Evolutionary conservation across 2,329 filamentous ascomycete species (phyloP).

Genomic region (Calonectria leucothoes): DNA sequence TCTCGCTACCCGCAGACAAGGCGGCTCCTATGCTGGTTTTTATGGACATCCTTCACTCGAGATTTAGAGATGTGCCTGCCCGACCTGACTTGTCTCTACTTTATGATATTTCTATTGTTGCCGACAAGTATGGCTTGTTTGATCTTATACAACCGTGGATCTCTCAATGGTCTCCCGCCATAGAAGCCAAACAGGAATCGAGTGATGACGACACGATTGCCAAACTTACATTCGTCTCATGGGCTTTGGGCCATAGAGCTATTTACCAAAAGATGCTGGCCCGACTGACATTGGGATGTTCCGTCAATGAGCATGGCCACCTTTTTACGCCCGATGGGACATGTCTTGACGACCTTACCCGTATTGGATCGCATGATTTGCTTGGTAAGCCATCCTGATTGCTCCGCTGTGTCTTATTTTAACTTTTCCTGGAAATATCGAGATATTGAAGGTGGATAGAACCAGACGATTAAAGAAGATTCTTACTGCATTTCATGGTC

Average conservation of each 20-base stretch:
- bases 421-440: background rate
- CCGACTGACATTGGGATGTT: background rate
- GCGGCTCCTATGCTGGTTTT: background rate
- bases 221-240: background rate
- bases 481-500: background rate
- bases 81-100: background rate
- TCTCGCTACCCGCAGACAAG: constrained; percentile 3
- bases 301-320: background rate
- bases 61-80: background rate
- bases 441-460: background rate
- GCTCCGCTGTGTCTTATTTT: background rate
- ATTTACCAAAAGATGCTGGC: background rate
- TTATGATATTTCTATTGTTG: background rate
- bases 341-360: background rate
- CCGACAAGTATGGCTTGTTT: constrained; percentile 7
- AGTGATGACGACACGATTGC: background rate
- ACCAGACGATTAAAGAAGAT: background rate
- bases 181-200: background rate
- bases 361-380: background rate
- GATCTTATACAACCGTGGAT: background rate
- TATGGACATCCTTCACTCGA: constrained; percentile 13
- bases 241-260: background rate
- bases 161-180: background rate
- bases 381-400: background rate
- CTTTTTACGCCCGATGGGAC: background rate